Conservation (phyloP, 2,329 filamentous ascomycete genomes). For the Penicillium sp. region DNA sequence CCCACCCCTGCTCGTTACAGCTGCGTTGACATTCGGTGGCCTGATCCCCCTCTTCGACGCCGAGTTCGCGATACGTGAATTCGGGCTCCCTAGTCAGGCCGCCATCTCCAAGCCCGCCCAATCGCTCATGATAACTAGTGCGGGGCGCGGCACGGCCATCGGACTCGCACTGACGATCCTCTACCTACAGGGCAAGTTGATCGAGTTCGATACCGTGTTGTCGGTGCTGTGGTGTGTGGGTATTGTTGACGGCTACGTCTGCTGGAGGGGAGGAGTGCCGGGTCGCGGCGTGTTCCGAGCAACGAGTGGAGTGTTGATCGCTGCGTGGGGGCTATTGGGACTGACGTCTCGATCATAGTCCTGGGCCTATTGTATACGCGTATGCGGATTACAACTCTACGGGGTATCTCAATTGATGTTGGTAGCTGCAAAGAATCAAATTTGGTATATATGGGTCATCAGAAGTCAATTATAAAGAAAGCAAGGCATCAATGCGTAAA, state of each 20-base stretch:
- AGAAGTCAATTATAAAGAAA: neutral
- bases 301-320: neutral
- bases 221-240: neutral
- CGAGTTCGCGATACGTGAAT: slow-evolving; percentile 34
- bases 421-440: neutral
- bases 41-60: slow-evolving; percentile 38
- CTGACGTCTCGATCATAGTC: neutral
- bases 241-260: neutral
- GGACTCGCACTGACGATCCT: slow-evolving; percentile 11
- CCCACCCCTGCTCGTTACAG: slow-evolving; percentile 25
- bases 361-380: neutral
- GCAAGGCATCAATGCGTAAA: neutral
- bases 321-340: neutral
- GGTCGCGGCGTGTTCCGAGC: neutral
- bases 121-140: slow-evolving; percentile 28
- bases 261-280: neutral
- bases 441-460: neutral
- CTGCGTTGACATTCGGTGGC: slow-evolving; percentile 34
- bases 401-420: neutral
- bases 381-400: too few species aligned
- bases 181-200: neutral
- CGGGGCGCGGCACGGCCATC: slow-evolving; percentile 17
- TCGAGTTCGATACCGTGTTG: neutral
- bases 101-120: slow-evolving; percentile 33
- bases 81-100: slow-evolving; percentile 36